Evolutionary conservation across 2,329 filamentous ascomycete genomes (phyloP).

Genomic region (Nemania abortiva): DNA sequence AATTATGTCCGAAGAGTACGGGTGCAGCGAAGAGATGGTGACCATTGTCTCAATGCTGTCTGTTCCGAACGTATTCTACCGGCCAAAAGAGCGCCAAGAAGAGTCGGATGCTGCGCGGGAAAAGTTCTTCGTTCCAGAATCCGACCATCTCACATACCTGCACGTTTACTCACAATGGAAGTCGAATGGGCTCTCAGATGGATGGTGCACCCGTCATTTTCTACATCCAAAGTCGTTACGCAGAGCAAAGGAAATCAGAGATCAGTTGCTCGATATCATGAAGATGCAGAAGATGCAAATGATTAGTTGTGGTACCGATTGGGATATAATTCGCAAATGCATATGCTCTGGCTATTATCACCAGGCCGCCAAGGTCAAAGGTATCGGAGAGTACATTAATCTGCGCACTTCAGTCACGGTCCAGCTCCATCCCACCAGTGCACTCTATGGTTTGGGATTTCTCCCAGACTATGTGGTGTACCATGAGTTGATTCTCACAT

Average conservation of each 20-base stretch:
- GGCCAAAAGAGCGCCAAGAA: slow-evolving; percentile 95
- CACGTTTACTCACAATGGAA: slow-evolving; percentile 98
- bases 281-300: slow-evolving; percentile 91
- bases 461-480: slow-evolving; percentile 98
- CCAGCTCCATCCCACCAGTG: slow-evolving; percentile 92
- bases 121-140: slow-evolving; percentile 98
- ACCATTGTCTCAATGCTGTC: slow-evolving; percentile 99
- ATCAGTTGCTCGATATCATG: slow-evolving; percentile 95
- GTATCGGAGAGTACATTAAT: slow-evolving; percentile 97
- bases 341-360: slow-evolving; percentile 99
- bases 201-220: slow-evolving; percentile 94
- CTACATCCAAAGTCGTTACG: slow-evolving; percentile 94
- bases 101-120: slow-evolving; percentile 95
- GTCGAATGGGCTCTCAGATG: slow-evolving; percentile 87
- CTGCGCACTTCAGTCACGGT: slow-evolving; percentile 93
- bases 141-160: slow-evolving; percentile 93
- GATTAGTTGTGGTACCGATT: slow-evolving; percentile 92
- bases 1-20: slow-evolving; percentile 90
- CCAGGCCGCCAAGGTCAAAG: slow-evolving; percentile 95
- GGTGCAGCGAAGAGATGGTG: slow-evolving; percentile 96
- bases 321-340: slow-evolving; percentile 94
- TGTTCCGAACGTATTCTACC: slow-evolving; percentile 95
- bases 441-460: slow-evolving; percentile 92
- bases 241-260: slow-evolving; percentile 91
- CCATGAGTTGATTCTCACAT: slow-evolving; percentile 96